Percentiles rank a stretch among this genome's conserved stretches.
These are phyloP conservation scores for Magnusiomyces suaveolens DNA, from an alignment of 1,139 yeast species.

Conservation along the genomic window DNA sequence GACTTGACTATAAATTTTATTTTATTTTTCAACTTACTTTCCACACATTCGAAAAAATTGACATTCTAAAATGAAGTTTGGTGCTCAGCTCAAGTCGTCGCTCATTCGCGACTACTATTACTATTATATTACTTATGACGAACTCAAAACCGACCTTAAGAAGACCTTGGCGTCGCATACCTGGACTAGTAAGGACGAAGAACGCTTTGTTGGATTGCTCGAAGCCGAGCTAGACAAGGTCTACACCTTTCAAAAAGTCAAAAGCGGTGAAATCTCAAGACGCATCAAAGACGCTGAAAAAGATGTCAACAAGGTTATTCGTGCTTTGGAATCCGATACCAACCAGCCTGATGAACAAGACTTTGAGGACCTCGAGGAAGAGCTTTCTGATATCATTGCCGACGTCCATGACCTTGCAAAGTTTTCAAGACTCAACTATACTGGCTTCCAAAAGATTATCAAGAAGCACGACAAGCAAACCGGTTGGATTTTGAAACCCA, in stretches of 20 bases:
- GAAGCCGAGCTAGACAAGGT: conserved; percentile 86
- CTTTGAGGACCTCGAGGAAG: conserved; percentile 85
- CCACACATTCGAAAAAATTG: background rate
- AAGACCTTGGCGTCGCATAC: conserved; percentile 45
- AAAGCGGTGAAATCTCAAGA: conserved; percentile 71
- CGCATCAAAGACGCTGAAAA: conserved; percentile 73
- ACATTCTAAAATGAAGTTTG: conserved; percentile 32
- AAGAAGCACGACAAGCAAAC: conserved; percentile 94
- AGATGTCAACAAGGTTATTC: conserved; percentile 56
- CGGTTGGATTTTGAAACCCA: conserved; percentile 72
- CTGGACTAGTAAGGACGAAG: conserved; percentile 76
- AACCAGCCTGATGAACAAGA: conserved; percentile 50
- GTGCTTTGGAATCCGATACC: conserved; percentile 34
- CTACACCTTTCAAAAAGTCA: conserved; percentile 78
- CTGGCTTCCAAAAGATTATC: conserved; percentile 91
- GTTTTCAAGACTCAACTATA: conserved; percentile 82
- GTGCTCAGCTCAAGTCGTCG: conserved; percentile 36
- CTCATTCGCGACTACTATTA: conserved; percentile 59
- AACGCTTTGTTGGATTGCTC: conserved; percentile 60
- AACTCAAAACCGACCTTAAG: conserved; percentile 70
- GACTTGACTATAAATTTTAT: background rate
- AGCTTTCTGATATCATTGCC: conserved; percentile 84
- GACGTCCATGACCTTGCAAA: conserved; percentile 96
- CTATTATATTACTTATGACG: conserved; percentile 86
- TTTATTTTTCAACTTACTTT: background rate